Evolutionary conservation across 257 asterid genomes (phyloP).

Genomic region (Nicotiana attenuata): DNA sequence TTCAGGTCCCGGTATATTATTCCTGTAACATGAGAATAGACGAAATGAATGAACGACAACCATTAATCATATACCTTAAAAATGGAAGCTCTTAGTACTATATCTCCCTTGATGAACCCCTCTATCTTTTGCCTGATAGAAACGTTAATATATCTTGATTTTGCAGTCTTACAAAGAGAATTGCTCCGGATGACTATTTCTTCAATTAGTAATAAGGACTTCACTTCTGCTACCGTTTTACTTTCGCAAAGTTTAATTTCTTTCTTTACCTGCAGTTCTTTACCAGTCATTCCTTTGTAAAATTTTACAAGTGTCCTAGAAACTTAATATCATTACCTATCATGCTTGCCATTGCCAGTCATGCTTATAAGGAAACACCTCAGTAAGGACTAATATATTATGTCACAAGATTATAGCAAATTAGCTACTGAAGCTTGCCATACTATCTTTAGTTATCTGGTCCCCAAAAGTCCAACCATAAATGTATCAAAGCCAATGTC

Average conservation of each 20-base stretch:
- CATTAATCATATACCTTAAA: neutral
- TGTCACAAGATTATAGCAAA: neutral
- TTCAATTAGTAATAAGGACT: neutral
- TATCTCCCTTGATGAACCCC: neutral
- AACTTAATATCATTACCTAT: neutral
- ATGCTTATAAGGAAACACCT: neutral
- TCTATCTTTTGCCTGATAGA: neutral
- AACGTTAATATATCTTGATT: neutral
- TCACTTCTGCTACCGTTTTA: neutral
- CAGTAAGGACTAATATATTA: neutral
- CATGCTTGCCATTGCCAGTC: neutral
- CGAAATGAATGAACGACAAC: slow-evolving; percentile 2
- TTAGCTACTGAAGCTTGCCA: neutral
- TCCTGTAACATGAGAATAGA: slow-evolving; percentile 48
- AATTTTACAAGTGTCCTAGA: neutral
- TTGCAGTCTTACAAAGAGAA: neutral
- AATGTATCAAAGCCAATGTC: slow-evolving; percentile 3
- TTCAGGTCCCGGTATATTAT: slow-evolving; percentile 89
- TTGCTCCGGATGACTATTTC: neutral
- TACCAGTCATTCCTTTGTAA: neutral
- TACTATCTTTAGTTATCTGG: neutral
- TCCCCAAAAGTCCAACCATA: neutral
- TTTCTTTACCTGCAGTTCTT: neutral
- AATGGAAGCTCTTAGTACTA: neutral
- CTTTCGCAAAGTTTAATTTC: neutral